Evolutionary conservation across 306 rosid genomes (phyloP).

Genomic region (Dalbergia cochinchinensis): DNA sequence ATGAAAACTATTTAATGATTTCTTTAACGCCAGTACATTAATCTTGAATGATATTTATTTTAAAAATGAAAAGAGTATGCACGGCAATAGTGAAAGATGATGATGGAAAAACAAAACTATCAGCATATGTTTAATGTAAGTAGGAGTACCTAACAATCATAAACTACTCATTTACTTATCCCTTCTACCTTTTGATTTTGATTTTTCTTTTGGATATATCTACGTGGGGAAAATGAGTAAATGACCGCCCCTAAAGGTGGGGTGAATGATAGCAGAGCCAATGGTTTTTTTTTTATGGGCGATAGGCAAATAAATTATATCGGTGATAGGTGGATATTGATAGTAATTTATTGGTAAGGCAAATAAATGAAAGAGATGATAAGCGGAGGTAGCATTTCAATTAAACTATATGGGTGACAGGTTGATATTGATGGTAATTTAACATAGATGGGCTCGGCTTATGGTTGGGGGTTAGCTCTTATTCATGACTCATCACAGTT

Average conservation of each 20-base stretch:
- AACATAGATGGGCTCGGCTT: conserved; percentile 46
- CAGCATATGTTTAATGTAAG: background rate
- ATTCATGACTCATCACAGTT: conserved; percentile 50
- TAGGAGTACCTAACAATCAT: background rate
- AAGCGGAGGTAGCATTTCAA: conserved; percentile 21
- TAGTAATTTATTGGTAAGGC: too few species aligned
- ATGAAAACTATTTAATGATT: too few species aligned
- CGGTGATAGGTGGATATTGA: too few species aligned
- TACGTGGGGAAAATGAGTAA: background rate
- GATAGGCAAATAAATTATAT: too few species aligned
- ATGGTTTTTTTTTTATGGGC: background rate
- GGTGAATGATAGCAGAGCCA: background rate
- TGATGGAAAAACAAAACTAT: too few species aligned
- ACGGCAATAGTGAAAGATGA: too few species aligned
- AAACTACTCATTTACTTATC: background rate
- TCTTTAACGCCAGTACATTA: too few species aligned
- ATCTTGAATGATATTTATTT: too few species aligned
- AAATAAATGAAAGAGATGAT: background rate
- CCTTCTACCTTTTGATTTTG: background rate
- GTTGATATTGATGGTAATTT: conserved; percentile 31
- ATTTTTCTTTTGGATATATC: background rate
- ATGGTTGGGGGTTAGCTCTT: conserved; percentile 66
- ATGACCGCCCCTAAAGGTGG: background rate
- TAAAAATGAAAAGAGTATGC: too few species aligned
- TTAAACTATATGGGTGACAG: conserved; percentile 19